Evolutionary conservation across 495 filamentous ascomycete species (phyloP).

Genomic region (Penicillium macrosclerotiorum): DNA sequence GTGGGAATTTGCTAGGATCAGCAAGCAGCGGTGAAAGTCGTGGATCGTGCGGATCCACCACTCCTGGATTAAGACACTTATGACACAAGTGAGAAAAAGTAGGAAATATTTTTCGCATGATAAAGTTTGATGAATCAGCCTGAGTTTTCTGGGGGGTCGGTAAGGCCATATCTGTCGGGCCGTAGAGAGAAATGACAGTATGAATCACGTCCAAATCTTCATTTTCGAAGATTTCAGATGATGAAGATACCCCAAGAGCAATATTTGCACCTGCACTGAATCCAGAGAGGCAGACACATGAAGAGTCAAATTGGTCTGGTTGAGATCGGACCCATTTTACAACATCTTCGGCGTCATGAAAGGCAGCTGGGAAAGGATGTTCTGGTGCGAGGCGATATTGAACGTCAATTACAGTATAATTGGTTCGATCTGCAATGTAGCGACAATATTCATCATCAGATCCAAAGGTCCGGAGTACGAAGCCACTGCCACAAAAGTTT

Average conservation of each 20-base stretch:
- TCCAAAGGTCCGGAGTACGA: constrained; percentile 39
- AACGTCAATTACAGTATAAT: constrained; percentile 49
- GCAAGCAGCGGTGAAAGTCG: constrained; percentile 41
- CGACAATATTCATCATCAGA: constrained; percentile 42
- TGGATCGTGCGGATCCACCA: constrained; percentile 28
- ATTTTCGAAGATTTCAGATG: constrained; percentile 24
- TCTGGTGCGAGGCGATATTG: constrained; percentile 80
- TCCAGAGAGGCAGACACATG: constrained; percentile 39
- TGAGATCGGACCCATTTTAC: constrained; percentile 35
- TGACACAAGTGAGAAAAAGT: constrained; percentile 31
- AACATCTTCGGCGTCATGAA: constrained; percentile 63
- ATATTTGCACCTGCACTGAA: constrained; percentile 49
- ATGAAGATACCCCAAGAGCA: constrained; percentile 32
- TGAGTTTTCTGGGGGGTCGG: constrained; percentile 21
- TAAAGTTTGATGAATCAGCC: constrained; percentile 26
- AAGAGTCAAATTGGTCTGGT: constrained; percentile 32
- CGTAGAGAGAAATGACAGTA: constrained; percentile 41
- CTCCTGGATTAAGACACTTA: constrained; percentile 22
- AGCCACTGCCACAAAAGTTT: constrained; percentile 45
- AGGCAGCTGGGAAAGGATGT: constrained; percentile 68
- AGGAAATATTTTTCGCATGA: constrained; percentile 26
- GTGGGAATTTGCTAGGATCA: constrained; percentile 33
- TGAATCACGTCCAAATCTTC: constrained; percentile 21
- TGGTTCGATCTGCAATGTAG: constrained; percentile 30
- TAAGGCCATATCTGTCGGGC: constrained; percentile 32